Base-by-base conservation (phyloP, 495 filamentous ascomycete genomes). In the Aspergillus ostianus region DNA sequence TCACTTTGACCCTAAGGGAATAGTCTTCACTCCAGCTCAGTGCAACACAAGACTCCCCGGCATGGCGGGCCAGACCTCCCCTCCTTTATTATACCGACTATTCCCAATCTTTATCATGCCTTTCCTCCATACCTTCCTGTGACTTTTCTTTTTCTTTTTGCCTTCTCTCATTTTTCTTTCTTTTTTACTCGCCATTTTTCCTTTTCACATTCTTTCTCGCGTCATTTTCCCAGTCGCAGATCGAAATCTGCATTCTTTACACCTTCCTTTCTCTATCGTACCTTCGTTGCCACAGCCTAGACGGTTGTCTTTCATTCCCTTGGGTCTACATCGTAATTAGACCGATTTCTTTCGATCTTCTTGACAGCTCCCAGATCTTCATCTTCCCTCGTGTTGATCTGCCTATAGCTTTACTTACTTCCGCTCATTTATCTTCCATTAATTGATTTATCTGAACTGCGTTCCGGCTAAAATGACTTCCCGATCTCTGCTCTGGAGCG, bases 231-330 rank as follows among this genome's bases (percentile, higher is more conserved):
- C 29, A 59, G 49, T 57, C 53, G 63, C 59, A 53, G 67, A 65
- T 59, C 59, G 64, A 66, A 56, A 51, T 62, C 66, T 61, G 62
- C 60, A 58, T 57, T 56, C 53, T 59, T 53, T 21, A 4, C 20
- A 4, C 46, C 55, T 51, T 57, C 59, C 51, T 18, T 20, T 20
- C 23, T 61, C 45, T 32, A 13, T 51, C 53, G 23, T 57, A 41
- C 45, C n/a, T 52, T 44, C 8, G 18, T 48, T 41, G 47, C 21
- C 29, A 29, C 47, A 58, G 61, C 64, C 67, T 70, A 47, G 67
- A 67, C 57, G 67, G 62, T 61, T 54, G 50, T 63, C 20, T 59
- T 60, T 21, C 62, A 58, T 61, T 63, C 57, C 59, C 62, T 55
- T 27, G 23, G 6, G 9, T 4, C 21, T 52, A 21, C 23, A 49